phyloP scores from a whole-genome alignment of 805 yeast species.

The Yueomyces sinensis region DNA sequence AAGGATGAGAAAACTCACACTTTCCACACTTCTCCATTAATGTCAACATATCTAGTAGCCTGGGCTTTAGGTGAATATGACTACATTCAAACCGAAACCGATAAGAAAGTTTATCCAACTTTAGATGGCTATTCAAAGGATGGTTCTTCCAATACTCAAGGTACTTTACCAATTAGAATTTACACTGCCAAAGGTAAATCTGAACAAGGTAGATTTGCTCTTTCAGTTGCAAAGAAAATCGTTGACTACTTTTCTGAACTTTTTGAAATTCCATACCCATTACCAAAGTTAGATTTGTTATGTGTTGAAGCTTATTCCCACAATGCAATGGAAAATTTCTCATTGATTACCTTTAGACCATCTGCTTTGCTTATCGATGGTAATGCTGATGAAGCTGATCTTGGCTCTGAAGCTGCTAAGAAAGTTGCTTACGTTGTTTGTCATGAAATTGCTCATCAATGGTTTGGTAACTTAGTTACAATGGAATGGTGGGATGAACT shows the following conservation, averaged over 20 bases:
- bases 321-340: constrained; percentile 91
- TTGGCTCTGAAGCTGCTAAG: constrained; percentile 12
- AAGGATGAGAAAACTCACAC: constrained; percentile 29
- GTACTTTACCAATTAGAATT: constrained; percentile 42
- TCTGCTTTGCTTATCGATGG: constrained; percentile 32
- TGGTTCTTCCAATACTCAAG: constrained; percentile 4
- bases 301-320: constrained; percentile 65
- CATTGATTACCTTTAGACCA: constrained; percentile 56
- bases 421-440: constrained; percentile 73
- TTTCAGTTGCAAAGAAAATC: constrained; percentile 50
- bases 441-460: constrained; percentile 83
- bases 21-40: constrained; percentile 54
- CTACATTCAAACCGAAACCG: constrained; percentile 37
- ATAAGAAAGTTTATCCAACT: constrained; percentile 7
- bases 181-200: constrained; percentile 47
- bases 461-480: constrained; percentile 84
- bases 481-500: constrained; percentile 93
- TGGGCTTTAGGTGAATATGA: constrained; percentile 57
- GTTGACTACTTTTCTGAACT: constrained; percentile 51
- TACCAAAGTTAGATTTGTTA: constrained; percentile 69
- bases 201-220: constrained; percentile 47
- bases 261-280: constrained; percentile 61
- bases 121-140: constrained; percentile 5
- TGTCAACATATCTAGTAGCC: constrained; percentile 67
- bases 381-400: constrained; percentile 11